Evolutionary conservation across 495 filamentous ascomycete genomes (phyloP).

Genomic region (Penicillium salamii): DNA sequence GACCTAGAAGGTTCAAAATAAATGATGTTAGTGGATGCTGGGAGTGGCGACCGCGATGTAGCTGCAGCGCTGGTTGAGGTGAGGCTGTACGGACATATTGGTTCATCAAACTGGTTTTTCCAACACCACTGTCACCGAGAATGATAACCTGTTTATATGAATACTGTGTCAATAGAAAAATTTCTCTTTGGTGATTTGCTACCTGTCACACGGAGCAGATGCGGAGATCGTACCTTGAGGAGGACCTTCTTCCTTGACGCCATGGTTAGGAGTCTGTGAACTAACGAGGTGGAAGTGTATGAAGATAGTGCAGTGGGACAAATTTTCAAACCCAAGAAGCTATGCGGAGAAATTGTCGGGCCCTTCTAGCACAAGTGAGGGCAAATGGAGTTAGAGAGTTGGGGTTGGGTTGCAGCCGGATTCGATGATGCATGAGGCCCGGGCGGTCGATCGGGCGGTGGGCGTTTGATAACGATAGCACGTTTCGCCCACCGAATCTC

Average conservation of each 20-base stretch:
- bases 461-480: slow-evolving; percentile 26
- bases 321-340: not conserved
- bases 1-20: slow-evolving; percentile 57
- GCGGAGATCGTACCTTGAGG: slow-evolving; percentile 69
- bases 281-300: not conserved
- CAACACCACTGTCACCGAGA: slow-evolving; percentile 95
- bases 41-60: slow-evolving; percentile 4
- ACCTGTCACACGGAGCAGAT: slow-evolving; percentile 18
- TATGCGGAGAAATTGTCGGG: not conserved
- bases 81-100: slow-evolving; percentile 82
- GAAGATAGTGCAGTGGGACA: too few species aligned
- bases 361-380: not conserved
- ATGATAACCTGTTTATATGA: slow-evolving; percentile 79
- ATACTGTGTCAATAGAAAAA: slow-evolving; percentile 4
- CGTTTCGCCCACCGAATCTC: slow-evolving; percentile 14
- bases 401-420: slow-evolving; percentile 29
- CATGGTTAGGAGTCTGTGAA: slow-evolving; percentile 53
- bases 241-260: slow-evolving; percentile 95
- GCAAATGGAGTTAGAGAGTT: slow-evolving; percentile 21
- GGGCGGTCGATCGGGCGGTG: slow-evolving; percentile 39
- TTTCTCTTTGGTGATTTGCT: not conserved
- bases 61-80: slow-evolving; percentile 1
- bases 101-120: slow-evolving; percentile 99
- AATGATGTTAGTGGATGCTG: slow-evolving; percentile 21
- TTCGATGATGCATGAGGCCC: slow-evolving; percentile 35